A percentile compares a stretch with the other conserved stretches of the same genome.
Conservation (phyloP, 1,284 basidiomycete genomes). For the Neonothopanus nambi region DNA sequence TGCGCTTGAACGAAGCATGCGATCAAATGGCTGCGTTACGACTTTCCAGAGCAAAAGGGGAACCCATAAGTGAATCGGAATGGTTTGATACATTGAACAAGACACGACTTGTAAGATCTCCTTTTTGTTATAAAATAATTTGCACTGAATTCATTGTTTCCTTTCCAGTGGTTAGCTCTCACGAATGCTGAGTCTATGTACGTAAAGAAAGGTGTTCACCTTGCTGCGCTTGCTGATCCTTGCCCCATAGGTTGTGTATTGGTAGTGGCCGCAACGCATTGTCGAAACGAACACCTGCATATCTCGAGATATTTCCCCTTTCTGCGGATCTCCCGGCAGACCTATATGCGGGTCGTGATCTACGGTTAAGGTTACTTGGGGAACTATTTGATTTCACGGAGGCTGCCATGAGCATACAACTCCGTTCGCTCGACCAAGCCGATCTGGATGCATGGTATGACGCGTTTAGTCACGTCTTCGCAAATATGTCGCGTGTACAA, state of each 20-base stretch:
- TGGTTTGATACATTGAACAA: constrained; percentile 9
- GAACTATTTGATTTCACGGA: constrained; percentile 16
- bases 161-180: constrained; percentile 16
- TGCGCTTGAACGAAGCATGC: constrained; percentile 17
- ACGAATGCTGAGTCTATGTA: constrained; percentile 18
- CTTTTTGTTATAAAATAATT: background rate
- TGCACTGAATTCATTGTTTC: background rate
- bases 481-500: constrained; percentile 9
- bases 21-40: constrained; percentile 3
- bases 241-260: constrained; percentile 11
- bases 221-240: background rate
- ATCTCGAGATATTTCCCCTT: constrained; percentile 10
- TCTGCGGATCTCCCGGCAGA: constrained; percentile 9
- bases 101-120: constrained; percentile 13
- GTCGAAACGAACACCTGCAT: constrained; percentile 12
- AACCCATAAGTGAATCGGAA: constrained; percentile 1
- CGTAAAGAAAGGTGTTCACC: background rate
- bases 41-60: background rate
- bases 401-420: constrained; percentile 8
- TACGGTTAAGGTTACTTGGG: constrained; percentile 13
- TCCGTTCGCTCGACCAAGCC: constrained; percentile 3
- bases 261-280: constrained; percentile 17
- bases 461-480: constrained; percentile 3
- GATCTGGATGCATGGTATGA: constrained; percentile 16
- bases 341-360: constrained; percentile 11